Base-by-base conservation (phyloP, 805 yeast genomes). In the Zygoascus tannicola region DNA sequence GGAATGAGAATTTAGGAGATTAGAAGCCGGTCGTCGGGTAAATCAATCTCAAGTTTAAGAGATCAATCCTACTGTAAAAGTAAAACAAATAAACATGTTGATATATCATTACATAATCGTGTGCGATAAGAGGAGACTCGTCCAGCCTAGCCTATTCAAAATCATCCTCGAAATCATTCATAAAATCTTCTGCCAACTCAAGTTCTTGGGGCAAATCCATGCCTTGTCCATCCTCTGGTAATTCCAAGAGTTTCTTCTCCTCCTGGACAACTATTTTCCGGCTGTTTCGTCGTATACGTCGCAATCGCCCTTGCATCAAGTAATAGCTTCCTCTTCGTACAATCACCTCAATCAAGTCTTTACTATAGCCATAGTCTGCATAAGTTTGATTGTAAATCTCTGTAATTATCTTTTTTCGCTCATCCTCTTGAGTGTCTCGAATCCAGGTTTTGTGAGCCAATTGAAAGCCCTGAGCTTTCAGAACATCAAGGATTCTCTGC, bases 401-500 rank as follows among this genome's bases (percentile, higher is more conserved):
- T 21, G 68, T 67, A 21, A 83, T 63, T 36, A 79, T 62, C 4
- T 60, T 53, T 8, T 59, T 59, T 35, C 95, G 68, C 49, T 74
- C 73, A 3, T 60, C 63, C 42, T 69, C 71, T 1, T 74, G 68
- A 0, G 92, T 82, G 55, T 82, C 95, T 50, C 94, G 70, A 35
- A 84, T 79, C 95, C 95, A 86, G 0, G 94, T 83, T 55, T 76
- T 75, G 49, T 76, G 73, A 4, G 95, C 95, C 22, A 86, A 59
- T 22, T 80, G 78, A 61, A 84, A 85, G 3, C 81, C 79, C 43
- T 85, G 69, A 16, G 73, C 76, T 32, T 50, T 50, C 19, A 65
- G 53, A n/a, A 63, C 62, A 7, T 59, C 62, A 46, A 67, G 55
- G 26, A 67, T 61, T 14, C 54, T 51, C 46, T 59, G 61, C 45